Evolutionary conservation across 257 asterid genomes (phyloP).

Genomic region (Vinca minor): DNA sequence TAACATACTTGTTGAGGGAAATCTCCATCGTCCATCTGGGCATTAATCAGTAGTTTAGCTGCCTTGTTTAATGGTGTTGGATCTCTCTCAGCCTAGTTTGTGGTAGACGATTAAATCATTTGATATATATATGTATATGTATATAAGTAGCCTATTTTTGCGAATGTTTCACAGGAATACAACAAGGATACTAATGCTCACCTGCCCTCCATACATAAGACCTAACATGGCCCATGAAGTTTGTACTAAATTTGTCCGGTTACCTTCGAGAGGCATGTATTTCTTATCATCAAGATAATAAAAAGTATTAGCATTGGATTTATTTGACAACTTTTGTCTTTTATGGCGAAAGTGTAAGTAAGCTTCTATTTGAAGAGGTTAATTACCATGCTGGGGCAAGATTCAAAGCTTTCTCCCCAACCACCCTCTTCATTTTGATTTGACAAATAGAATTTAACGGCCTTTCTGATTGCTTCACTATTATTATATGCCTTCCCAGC

Average conservation of each 20-base stretch:
- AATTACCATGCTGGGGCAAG: conserved; percentile 76
- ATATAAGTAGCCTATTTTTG: too few species aligned
- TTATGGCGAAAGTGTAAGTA: not conserved
- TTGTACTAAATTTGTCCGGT: conserved; percentile 67
- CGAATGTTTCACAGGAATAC: too few species aligned
- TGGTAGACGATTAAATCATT: too few species aligned
- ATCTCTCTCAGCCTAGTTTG: conserved; percentile 62
- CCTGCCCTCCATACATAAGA: conserved; percentile 69
- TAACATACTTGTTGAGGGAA: conserved; percentile 89
- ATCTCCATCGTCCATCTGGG: conserved; percentile 71
- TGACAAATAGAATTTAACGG: conserved; percentile 39
- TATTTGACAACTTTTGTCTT: not conserved
- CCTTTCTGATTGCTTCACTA: conserved; percentile 46
- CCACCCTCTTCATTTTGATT: conserved; percentile 78
- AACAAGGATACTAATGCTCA: conserved; percentile 5
- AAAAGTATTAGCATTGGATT: not conserved
- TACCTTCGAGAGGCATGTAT: conserved; percentile 66
- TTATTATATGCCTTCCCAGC: conserved; percentile 51
- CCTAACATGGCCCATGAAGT: conserved; percentile 92
- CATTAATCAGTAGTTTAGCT: conserved; percentile 62
- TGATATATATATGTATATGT: too few species aligned
- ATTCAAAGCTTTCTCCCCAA: conserved; percentile 74
- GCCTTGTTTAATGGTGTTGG: conserved; percentile 68
- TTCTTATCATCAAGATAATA: conserved; percentile 29
- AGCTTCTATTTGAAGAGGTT: not conserved